These are phyloP conservation scores for Lachnellula occidentalis DNA, from an alignment of 2,329 filamentous ascomycete species.

Conservation along the genomic window DNA sequence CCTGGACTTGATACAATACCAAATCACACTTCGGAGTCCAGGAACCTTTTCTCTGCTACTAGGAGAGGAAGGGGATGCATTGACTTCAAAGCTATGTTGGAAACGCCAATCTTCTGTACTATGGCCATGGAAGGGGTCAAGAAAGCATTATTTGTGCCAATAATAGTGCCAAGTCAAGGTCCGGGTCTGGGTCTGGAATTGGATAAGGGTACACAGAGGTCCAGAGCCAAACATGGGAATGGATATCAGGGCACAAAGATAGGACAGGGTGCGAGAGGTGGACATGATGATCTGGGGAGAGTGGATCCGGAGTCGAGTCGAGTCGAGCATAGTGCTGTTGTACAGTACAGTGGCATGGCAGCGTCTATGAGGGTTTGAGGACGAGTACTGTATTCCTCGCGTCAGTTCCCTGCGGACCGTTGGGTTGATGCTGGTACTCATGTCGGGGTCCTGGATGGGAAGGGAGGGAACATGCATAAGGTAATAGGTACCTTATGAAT, in stretches of 20 bases:
- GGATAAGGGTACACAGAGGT: not conserved
- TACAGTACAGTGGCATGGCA: not conserved
- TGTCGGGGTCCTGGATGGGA: not conserved
- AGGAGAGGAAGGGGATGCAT: not conserved
- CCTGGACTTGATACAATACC: slow-evolving; percentile 9
- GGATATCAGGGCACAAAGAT: not conserved
- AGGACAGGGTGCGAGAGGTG: not conserved
- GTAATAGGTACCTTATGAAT: too few relatives aligned
- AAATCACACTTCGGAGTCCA: slow-evolving; percentile 10
- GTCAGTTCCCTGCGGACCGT: not conserved
- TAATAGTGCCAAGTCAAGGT: not conserved
- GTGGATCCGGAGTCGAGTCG: not conserved
- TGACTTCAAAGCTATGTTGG: slow-evolving; percentile 11
- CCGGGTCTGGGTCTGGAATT: not conserved
- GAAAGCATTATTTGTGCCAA: slow-evolving; percentile 9
- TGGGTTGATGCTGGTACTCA: not conserved
- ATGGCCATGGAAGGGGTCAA: not conserved
- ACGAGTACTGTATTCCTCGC: slow-evolving; percentile 13
- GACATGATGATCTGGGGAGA: not conserved
- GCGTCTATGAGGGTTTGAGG: slow-evolving; percentile 14
- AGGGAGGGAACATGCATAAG: not conserved
- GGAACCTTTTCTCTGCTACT: not conserved
- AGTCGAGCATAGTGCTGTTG: not conserved
- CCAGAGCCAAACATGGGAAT: not conserved
- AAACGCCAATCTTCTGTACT: slow-evolving; percentile 7